Evolutionary conservation across 768 basidiomycete genomes (phyloP).

Genomic region (Phylloporus arenicola): DNA sequence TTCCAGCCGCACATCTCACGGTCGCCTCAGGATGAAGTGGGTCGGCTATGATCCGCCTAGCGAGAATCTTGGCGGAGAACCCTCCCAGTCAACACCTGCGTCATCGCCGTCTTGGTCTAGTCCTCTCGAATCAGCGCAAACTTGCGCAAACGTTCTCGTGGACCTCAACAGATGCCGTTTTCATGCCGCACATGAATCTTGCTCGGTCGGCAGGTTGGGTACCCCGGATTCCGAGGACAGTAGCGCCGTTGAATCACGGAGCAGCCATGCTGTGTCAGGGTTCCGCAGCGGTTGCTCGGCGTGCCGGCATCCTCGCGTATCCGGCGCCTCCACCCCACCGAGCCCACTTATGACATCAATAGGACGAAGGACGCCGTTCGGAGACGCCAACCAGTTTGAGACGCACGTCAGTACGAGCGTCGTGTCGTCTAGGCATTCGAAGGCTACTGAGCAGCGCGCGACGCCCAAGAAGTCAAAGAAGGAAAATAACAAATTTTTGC

Average conservation of each 20-base stretch:
- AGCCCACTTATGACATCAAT: slow-evolving; percentile 2
- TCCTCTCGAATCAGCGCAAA: slow-evolving; percentile 1
- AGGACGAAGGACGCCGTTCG: background rate
- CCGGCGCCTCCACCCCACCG: slow-evolving; percentile 8
- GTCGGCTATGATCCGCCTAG: slow-evolving; percentile 6
- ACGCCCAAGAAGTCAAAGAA: slow-evolving; percentile 7
- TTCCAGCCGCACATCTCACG: background rate
- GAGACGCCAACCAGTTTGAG: background rate
- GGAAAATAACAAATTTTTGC: slow-evolving; percentile 1
- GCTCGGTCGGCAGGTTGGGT: background rate
- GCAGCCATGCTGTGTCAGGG: slow-evolving; percentile 8
- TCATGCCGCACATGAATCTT: background rate
- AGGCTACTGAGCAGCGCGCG: background rate
- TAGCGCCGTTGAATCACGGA: slow-evolving; percentile 1
- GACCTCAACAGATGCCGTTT: slow-evolving; percentile 1
- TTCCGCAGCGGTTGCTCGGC: slow-evolving; percentile 28
- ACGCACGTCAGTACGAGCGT: background rate
- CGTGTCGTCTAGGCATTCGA: background rate
- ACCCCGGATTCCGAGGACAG: slow-evolving; percentile 16
- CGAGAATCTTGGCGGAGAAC: slow-evolving; percentile 4
- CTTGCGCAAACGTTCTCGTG: slow-evolving; percentile 1
- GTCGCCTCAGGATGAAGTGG: slow-evolving; percentile 18
- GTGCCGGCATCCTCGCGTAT: slow-evolving; percentile 21
- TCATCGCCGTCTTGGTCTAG: slow-evolving; percentile 5
- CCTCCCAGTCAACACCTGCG: background rate